These are phyloP conservation scores for Takashimella koratensis DNA, from an alignment of 1,284 basidiomycete species.

Conservation along the genomic window DNA sequence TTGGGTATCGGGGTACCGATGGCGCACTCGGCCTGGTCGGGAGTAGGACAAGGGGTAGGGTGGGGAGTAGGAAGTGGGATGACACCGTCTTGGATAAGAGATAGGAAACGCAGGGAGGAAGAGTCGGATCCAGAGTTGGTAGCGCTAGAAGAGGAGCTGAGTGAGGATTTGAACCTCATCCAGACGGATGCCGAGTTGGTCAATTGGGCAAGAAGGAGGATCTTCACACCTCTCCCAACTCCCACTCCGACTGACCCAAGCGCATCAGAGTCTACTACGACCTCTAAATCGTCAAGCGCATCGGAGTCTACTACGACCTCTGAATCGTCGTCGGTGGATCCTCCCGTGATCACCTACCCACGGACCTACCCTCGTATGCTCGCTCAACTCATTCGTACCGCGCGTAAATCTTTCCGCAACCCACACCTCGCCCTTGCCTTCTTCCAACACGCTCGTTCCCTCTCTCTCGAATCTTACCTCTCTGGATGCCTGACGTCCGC, in stretches of 20 bases:
- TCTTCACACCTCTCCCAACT: conserved; percentile 54
- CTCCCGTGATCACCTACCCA: conserved; percentile 33
- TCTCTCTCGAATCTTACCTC: conserved; percentile 72
- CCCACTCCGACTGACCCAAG: conserved; percentile 53
- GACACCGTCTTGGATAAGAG: conserved; percentile 9
- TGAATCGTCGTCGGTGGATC: neutral
- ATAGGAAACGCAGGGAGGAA: conserved; percentile 4
- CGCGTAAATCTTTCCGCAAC: conserved; percentile 69
- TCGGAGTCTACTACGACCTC: conserved; percentile 13
- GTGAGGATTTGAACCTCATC: conserved; percentile 69
- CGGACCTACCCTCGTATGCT: conserved; percentile 67
- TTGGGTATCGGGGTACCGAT: neutral
- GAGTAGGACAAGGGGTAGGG: neutral
- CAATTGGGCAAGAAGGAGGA: conserved; percentile 67
- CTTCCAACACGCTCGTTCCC: conserved; percentile 69
- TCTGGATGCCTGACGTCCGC: conserved; percentile 78
- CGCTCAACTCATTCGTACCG: conserved; percentile 66
- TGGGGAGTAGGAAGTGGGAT: neutral
- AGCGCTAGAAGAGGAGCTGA: conserved; percentile 61
- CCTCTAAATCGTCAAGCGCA: conserved; percentile 8
- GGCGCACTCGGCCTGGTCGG: neutral
- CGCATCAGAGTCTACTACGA: conserved; percentile 43
- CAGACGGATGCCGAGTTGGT: conserved; percentile 67
- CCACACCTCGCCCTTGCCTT: conserved; percentile 78
- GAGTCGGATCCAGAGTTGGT: conserved; percentile 23